Base-by-base conservation (phyloP, 2,329 filamentous ascomycete genomes). In the Balansia obtecta region DNA sequence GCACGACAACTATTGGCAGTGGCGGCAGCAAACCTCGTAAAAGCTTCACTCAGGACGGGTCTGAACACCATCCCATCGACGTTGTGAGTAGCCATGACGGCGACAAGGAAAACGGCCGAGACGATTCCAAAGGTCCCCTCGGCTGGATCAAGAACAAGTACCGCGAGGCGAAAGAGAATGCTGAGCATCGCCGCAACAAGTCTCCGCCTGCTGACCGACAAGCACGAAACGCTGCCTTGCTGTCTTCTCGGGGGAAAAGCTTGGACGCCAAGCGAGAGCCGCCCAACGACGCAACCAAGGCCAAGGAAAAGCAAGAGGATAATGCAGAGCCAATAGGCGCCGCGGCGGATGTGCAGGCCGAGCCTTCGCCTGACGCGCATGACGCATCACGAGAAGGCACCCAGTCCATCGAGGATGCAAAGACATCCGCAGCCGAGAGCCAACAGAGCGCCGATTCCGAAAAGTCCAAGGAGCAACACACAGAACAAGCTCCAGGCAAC, bases 1-100 rank as follows among this genome's bases (percentile, higher is more conserved):
- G 84, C 62, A 80, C 75, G 20, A 83, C 79, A 42, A 86, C 85
- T 0, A 70, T 88, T 45, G 80, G 80, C 16, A 88, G 83, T 60
- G 76, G 74, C 12, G 65, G 67, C n/a, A 68, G 71, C 52, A 71
- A 66, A 55, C 67, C 66, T 7, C 68, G 69, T 18, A 75, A 73
- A 60, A 78, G 71, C 54, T 70, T 72, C 60, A 72, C 71, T 2
- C 73, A 72, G 3, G 76, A 79, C 15, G 72, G 71, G 34, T 71
- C 71, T 6, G 76, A 80, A 27, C 44, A 47, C 44, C 68, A 69
- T 8, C 61, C 66, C 4, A 55, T 68, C 37, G 60, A 65, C 3
- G 63, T 65, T 22, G 59, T 62, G 1, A 73, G 77, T 38, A 66
- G 59, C 15, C 67, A 68, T 16, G 61, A 60, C 5, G 63, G 58